Evolutionary conservation across 345 rosid species (phyloP), one percentile per base, ranked within the genome.

Genomic region (Murraya paniculata): DNA sequence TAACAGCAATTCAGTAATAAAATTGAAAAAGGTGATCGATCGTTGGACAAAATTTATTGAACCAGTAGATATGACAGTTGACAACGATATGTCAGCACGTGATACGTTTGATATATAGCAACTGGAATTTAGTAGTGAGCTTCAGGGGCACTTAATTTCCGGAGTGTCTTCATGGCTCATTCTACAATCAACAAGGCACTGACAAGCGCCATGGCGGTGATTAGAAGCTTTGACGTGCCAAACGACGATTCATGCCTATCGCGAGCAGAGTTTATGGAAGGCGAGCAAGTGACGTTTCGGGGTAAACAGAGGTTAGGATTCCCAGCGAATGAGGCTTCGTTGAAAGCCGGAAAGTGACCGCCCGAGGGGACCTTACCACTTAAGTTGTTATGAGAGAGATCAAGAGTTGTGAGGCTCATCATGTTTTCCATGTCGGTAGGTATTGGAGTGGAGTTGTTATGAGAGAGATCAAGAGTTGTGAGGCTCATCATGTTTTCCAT

Each of bases 301-400:
- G 89, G 86, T 3, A 76, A 39, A 68, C 98, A 95, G 33, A 95
- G 90, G 24, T 86, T 79, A 36, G 91, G 89, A 60, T 93, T 93
- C 28, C 97, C 99, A 1, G 80, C 75, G 79, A 92, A 95, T 2
- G 93, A 85, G 65, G 85, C 86, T 41, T 81, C 91, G 66, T 89
- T 86, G 83, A 95, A 95, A 53, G 83, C 98, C 22, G 84, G 62
- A 62, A 92, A 93, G 77, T 95, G 97, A 11, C 99, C 98, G 0
- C 87, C 98, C 0, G 41, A 28, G 2, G 99, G 97, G 41, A 95
- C 74, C 65, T 77, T 77, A 1, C 98, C 97, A 0, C 72, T 22
- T 71, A 95, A 86, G 50, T 91, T 84, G 80, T 95, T 93, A 82
- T 81, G 78, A 14, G 98, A 87, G 77, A 93, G 87, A 78, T 95